Evolutionary conservation across 2,329 filamentous ascomycete species (phyloP), one percentile per base, ranked within the genome.

Genomic region (Beauveria pseudobassiana): DNA sequence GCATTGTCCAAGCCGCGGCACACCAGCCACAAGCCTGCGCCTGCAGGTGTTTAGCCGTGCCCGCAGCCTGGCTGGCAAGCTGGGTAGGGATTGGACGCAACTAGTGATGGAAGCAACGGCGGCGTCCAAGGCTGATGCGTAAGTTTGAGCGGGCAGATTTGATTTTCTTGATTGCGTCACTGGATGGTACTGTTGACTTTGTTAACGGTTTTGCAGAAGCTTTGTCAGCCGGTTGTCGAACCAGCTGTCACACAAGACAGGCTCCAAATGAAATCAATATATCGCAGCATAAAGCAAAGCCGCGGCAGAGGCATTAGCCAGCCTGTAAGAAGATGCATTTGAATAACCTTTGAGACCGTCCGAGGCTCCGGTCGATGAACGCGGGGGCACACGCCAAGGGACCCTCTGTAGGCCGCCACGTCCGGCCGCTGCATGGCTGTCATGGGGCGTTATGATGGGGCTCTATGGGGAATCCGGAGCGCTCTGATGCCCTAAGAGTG

Each of bases 351-450:
- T 46, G 49, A 60, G 58, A 60, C 49, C 40, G 40, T 28, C 58
- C 58, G 58, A 60, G 58, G 40, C 58, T 60, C 58, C 58, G 58
- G 58, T 53, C 58, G 40, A 60, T 60, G 48, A 40, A n/a, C 46
- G 46, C 56, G 56, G 56, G 34, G 56, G 24, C 54, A 57, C 18
- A 59, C 43, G 43, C 46, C 45, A 50, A 30, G 43, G 34, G 55
- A 50, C 22, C 45, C 45, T 59, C 55, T 28, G 20, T 20, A 59
- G 46, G 30, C 46, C 56, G 55, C 55, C 55, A 26, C 45, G 28
- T 16, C 55, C 45, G 42, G 43, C 20, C 42, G 12, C 40, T 16
- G 28, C 6, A 58, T 49, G 55, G 43, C 34, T 12, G 34, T 38
- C 14, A 38, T 16, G 34, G 34, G 34, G 34, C 12, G 12, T 16